phyloP scores from a whole-genome alignment of 441 rosid genomes.

The Gossypium trilobum region DNA sequence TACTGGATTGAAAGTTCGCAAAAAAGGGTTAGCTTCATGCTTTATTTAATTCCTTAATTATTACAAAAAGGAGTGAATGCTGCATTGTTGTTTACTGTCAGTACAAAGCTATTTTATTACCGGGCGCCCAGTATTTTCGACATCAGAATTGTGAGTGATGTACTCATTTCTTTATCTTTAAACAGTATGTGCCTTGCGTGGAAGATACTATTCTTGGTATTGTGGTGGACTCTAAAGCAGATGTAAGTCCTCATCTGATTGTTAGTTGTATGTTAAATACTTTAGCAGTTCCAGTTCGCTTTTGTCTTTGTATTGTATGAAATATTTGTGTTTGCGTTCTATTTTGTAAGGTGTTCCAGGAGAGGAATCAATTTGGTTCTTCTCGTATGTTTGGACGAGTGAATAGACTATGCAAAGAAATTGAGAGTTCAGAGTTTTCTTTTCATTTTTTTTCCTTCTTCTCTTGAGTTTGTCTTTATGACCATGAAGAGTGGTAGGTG shows the following conservation, averaged over 20 bases:
- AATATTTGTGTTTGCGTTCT: not conserved
- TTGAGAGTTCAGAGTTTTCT: not conserved
- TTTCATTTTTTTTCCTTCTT: not conserved
- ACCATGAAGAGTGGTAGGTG: not conserved
- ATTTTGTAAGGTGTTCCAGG: not conserved
- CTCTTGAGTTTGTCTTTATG: not conserved
- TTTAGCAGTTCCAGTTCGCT: not conserved
- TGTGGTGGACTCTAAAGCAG: conserved; percentile 65
- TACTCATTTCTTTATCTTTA: conserved; percentile 12
- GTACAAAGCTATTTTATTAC: not conserved
- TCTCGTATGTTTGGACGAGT: not conserved
- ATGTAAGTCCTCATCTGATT: conserved; percentile 41
- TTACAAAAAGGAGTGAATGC: not conserved
- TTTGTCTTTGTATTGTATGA: not conserved
- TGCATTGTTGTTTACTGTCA: not conserved
- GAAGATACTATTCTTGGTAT: conserved; percentile 79
- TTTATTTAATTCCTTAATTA: not conserved
- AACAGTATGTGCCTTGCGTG: conserved; percentile 59
- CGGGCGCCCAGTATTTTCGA: not conserved
- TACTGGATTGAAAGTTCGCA: conserved; percentile 85
- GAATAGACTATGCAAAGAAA: not conserved
- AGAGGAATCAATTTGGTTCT: not conserved
- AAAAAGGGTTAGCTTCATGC: conserved; percentile 55
- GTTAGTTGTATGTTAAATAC: not conserved
- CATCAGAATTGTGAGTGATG: not conserved